Conservation (phyloP, 164 flowering plant genomes). For the Euptelea pleiosperma region DNA sequence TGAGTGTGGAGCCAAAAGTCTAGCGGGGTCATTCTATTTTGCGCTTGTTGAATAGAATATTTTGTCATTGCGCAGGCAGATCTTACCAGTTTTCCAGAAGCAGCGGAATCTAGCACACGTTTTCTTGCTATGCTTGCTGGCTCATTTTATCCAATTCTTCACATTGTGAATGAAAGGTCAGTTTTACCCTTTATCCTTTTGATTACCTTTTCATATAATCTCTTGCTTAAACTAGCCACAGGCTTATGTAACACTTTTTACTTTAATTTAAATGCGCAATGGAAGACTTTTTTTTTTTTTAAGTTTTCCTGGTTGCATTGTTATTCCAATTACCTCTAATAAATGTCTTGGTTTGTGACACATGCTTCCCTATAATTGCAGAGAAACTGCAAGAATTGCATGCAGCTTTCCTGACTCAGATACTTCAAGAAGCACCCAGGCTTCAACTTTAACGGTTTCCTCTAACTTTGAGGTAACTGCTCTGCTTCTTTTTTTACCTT, state of each 20-base stretch:
- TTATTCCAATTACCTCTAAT: background rate
- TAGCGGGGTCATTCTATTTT: background rate
- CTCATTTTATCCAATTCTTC: constrained; percentile 86
- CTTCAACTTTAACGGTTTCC: constrained; percentile 64
- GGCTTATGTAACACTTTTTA: too few relatives aligned
- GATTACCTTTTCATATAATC: background rate
- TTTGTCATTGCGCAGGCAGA: constrained; percentile 54
- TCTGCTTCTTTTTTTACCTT: constrained; percentile 2
- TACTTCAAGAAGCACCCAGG: constrained; percentile 43
- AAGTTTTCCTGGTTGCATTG: too few relatives aligned
- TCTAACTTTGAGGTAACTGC: constrained; percentile 84
- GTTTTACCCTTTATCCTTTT: constrained; percentile 14
- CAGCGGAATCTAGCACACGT: constrained; percentile 55
- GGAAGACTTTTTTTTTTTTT: too few relatives aligned
- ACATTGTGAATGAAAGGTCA: constrained; percentile 68
- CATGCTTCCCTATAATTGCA: constrained; percentile 19
- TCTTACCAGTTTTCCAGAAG: constrained; percentile 58
- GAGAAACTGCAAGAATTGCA: constrained; percentile 47
- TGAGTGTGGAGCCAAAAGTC: background rate
- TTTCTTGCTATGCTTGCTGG: constrained; percentile 94
- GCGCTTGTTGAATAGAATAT: constrained; percentile 6
- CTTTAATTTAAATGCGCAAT: too few relatives aligned
- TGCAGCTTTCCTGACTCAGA: constrained; percentile 50
- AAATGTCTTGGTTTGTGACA: background rate
- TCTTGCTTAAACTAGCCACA: background rate